A percentile compares a stretch with the other conserved stretches of the same genome.
Conservation (phyloP, 208 protist genomes). For the Crithidia expoeki region DNA sequence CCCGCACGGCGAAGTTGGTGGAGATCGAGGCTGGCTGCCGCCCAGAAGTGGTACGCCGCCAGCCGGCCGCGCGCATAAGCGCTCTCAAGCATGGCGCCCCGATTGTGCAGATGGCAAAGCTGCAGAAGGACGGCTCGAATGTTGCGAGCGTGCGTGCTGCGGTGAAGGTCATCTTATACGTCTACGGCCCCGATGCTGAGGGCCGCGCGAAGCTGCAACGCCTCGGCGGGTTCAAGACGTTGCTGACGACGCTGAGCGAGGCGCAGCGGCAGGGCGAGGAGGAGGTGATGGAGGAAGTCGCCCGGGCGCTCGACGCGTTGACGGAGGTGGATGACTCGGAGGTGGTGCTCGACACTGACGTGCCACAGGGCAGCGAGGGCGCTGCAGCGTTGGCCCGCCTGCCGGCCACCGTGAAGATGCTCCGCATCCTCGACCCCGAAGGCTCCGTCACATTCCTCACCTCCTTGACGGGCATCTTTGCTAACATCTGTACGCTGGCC, state of each 20-base stretch:
- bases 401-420: conserved; percentile 86
- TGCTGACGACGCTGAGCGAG: conserved; percentile 76
- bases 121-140: conserved; percentile 78
- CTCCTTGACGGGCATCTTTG: conserved; percentile 80
- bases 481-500: conserved; percentile 76
- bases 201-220: conserved; percentile 50
- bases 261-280: conserved; percentile 79
- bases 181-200: conserved; percentile 70
- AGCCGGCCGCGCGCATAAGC: conserved; percentile 56
- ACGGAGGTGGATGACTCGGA: conserved; percentile 77
- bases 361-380: conserved; percentile 72
- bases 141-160: conserved; percentile 45
- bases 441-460: conserved; percentile 76
- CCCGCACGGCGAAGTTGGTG: conserved; percentile 36
- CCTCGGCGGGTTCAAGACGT: conserved; percentile 58
- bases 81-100: conserved; percentile 44
- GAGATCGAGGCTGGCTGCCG: conserved; percentile 62
- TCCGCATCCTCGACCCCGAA: conserved; percentile 83
- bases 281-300: conserved; percentile 75
- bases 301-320: conserved; percentile 56
- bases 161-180: conserved; percentile 52
- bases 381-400: conserved; percentile 69
- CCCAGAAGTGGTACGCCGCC: conserved; percentile 61
- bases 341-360: conserved; percentile 72
- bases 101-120: conserved; percentile 57